Percentiles rank a stretch among this genome's conserved stretches.
Conservation (phyloP, 2,329 filamentous ascomycete genomes). For the Scytalidium lignicola region DNA sequence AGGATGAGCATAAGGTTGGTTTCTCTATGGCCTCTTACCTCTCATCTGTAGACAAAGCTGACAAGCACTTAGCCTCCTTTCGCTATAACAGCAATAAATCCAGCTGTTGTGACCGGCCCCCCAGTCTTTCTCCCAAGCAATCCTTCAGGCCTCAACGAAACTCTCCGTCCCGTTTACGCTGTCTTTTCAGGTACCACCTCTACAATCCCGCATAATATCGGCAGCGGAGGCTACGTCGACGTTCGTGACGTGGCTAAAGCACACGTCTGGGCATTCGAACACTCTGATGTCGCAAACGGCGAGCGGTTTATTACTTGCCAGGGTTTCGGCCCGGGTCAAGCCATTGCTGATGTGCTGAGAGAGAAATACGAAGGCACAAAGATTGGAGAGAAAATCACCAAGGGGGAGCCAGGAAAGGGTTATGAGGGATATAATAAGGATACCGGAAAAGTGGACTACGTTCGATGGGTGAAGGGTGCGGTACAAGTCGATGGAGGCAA, state of each 20-base stretch:
- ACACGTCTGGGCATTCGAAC: slow-evolving; percentile 32
- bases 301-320: slow-evolving; percentile 35
- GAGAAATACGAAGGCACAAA: slow-evolving; percentile 29
- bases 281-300: slow-evolving; percentile 31
- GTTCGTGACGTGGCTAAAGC: slow-evolving; percentile 39
- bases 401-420: slow-evolving; percentile 34
- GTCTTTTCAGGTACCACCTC: slow-evolving; percentile 30
- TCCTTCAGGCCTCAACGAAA: slow-evolving; percentile 27
- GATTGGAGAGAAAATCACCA: slow-evolving; percentile 26
- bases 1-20: slow-evolving; percentile 25
- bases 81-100: slow-evolving; percentile 34
- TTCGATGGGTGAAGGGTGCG: slow-evolving; percentile 12
- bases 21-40: slow-evolving; percentile 29
- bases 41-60: slow-evolving; percentile 14
- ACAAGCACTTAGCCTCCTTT: slow-evolving; percentile 29
- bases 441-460: slow-evolving; percentile 12
- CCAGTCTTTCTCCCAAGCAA: slow-evolving; percentile 29
- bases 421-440: slow-evolving; percentile 27
- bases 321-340: slow-evolving; percentile 30
- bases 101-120: slow-evolving; percentile 37
- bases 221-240: slow-evolving; percentile 32
- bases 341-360: slow-evolving; percentile 36
- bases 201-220: slow-evolving; percentile 18
- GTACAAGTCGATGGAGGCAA: slow-evolving; percentile 23
- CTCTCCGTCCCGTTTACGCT: slow-evolving; percentile 27